Percentiles rank a stretch among this genome's conserved stretches.
These are phyloP conservation scores for Boletus huronensis DNA, from an alignment of 768 basidiomycete species.

Conservation along the genomic window DNA sequence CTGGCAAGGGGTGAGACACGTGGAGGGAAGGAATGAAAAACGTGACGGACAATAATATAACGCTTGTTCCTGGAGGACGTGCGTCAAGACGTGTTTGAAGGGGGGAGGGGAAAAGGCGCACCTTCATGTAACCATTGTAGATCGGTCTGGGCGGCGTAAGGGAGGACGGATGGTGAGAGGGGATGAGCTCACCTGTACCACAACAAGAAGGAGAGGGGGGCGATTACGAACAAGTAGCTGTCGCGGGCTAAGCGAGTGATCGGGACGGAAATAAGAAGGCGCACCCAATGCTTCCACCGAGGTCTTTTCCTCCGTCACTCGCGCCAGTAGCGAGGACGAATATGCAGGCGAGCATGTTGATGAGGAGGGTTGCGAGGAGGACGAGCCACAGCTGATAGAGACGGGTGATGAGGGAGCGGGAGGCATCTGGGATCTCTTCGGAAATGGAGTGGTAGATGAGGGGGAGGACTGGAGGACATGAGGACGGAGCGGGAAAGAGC, in stretches of 20 bases:
- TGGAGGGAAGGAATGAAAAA: conserved; percentile 12
- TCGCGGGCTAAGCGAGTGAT: conserved; percentile 14
- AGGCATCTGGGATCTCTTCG: conserved; percentile 84
- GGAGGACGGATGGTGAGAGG: conserved; percentile 7
- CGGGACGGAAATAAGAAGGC: conserved; percentile 26
- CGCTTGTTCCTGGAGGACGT: conserved; percentile 69
- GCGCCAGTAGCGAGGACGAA: conserved; percentile 78
- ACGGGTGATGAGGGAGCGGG: conserved; percentile 74
- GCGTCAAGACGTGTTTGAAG: conserved; percentile 23
- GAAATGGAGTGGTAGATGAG: conserved; percentile 91
- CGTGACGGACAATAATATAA: conserved; percentile 80
- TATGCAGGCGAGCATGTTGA: conserved; percentile 92
- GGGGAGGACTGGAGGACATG: conserved; percentile 68
- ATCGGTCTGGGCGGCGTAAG: conserved; percentile 60
- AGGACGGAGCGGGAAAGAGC: conserved; percentile 14
- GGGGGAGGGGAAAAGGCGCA: conserved; percentile 32
- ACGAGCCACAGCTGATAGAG: conserved; percentile 95
- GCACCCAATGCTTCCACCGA: conserved; percentile 81
- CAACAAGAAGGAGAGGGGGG: conserved; percentile 77
- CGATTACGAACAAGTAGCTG: conserved; percentile 80
- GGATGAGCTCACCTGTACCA: conserved; percentile 80
- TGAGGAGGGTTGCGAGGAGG: conserved; percentile 70
- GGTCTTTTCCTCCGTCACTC: conserved; percentile 69
- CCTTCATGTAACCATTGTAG: conserved; percentile 98
- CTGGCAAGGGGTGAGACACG: conserved; percentile 39